Evolutionary conservation across 495 filamentous ascomycete species (phyloP), one percentile per base, ranked within the genome.

Genomic region (Friedmanniomyces simplex): DNA sequence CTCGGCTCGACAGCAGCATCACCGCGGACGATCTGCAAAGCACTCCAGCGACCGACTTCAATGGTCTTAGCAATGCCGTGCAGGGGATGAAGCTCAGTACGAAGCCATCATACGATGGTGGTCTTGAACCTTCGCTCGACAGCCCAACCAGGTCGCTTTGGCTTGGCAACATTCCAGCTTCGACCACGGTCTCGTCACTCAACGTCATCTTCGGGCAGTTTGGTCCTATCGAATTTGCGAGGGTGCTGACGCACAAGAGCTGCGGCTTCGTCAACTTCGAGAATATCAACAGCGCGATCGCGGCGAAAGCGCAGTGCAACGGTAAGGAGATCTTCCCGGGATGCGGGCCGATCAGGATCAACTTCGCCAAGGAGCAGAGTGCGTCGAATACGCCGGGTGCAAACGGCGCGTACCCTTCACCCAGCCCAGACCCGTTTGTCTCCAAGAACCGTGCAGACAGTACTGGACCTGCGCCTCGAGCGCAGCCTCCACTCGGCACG

Each of bases 241-340:
- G 93, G 57, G 94, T 98, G 14, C 76, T 98, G 60, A 96, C 93
- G 13, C 93, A 98, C 76, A 98, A 98, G 80, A 97, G 95, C 67
- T 98, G 93, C 69, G 93, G 93, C 6, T 98, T 98, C 64, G 90
- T 98, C 67, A 98, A 98, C 70, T 98, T 95, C 63, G 88, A 96
- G 72, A 82, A 80, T 61, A 69, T 90, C 24, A 88, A 95, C 32
- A 94, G 88, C 66, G 94, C 93, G 47, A 86, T 95, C 28, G 80
- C 87, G 54, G 94, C 93, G 4, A 94, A 88, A 66, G 82, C 81
- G 20, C 76, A 82, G 66, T 83, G 95, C 68, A 96, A 96, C 65
- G 90, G 90, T 59, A 96, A 95, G 72, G 93, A 98, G 68, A 95
- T 98, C 49, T 97, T 98, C 74, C 94, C 93, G 8, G 94, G 93